These are phyloP conservation scores for Cyclotella baltica DNA, from an alignment of 108 stramenopile genomes.

Conservation along the genomic window DNA sequence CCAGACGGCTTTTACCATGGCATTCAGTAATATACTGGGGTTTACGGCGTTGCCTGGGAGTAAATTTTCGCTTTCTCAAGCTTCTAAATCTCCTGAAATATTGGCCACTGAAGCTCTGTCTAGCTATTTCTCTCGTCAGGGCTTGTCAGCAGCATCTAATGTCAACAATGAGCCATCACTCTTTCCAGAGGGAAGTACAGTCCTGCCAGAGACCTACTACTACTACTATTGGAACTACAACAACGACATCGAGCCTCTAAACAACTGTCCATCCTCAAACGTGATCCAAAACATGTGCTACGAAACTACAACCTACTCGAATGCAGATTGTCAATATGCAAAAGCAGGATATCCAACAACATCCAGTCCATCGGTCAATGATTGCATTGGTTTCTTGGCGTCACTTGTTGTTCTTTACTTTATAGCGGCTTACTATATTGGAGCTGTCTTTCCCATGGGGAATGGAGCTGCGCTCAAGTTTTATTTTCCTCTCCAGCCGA, in stretches of 20 bases:
- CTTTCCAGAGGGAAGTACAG: slow-evolving; percentile 38
- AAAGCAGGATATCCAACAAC: slow-evolving; percentile 28
- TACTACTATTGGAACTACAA: neutral
- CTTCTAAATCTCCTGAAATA: slow-evolving; percentile 49
- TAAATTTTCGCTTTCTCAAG: slow-evolving; percentile 39
- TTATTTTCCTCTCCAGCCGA: slow-evolving; percentile 51
- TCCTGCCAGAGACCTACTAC: slow-evolving; percentile 1
- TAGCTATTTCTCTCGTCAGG: slow-evolving; percentile 1
- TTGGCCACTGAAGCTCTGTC: slow-evolving; percentile 42
- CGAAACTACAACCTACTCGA: neutral
- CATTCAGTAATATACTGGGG: slow-evolving; percentile 61
- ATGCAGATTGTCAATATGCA: slow-evolving; percentile 18
- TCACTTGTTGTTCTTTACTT: slow-evolving; percentile 52
- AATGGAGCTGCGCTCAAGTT: slow-evolving; percentile 60
- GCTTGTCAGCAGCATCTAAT: neutral
- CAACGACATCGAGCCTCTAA: neutral
- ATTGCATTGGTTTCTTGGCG: slow-evolving; percentile 48
- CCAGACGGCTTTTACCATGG: slow-evolving; percentile 54
- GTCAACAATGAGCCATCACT: slow-evolving; percentile 32
- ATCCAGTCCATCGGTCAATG: slow-evolving; percentile 50
- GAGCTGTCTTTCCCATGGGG: slow-evolving; percentile 51
- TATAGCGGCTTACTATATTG: slow-evolving; percentile 54
- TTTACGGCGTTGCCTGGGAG: slow-evolving; percentile 63
- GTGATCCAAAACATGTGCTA: slow-evolving; percentile 25
- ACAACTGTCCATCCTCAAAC: slow-evolving; percentile 34